Conservation (phyloP, 2,329 filamentous ascomycete species). For the Leptodontidium sp. region DNA sequence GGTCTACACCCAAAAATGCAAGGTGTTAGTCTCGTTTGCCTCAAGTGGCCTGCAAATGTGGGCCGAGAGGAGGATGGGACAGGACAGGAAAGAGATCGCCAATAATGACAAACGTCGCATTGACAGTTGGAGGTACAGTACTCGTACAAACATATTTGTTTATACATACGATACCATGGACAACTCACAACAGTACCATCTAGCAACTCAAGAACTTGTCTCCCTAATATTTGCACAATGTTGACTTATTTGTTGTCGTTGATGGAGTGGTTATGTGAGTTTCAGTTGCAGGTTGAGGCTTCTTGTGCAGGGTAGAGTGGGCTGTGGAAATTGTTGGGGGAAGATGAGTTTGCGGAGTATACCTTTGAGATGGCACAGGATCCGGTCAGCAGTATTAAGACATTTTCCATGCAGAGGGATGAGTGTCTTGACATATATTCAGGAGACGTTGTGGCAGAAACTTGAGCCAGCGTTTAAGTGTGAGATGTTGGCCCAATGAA, state of each 20-base stretch:
- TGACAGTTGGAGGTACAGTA: not conserved
- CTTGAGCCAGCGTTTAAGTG: conserved; percentile 18
- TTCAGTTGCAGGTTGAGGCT: too few species aligned
- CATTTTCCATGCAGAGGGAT: not conserved
- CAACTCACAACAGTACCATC: too few species aligned
- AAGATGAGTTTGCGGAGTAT: conserved; percentile 15
- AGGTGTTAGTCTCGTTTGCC: not conserved
- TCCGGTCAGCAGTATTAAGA: not conserved
- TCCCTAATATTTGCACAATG: too few species aligned
- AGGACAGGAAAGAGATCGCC: conserved; percentile 20
- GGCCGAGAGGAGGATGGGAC: not conserved
- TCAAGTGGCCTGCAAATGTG: not conserved
- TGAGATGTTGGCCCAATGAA: conserved; percentile 5
- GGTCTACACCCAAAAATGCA: not conserved
- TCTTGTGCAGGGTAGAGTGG: not conserved
- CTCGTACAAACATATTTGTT: not conserved
- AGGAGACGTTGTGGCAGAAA: conserved; percentile 12
- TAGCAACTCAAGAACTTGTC: too few species aligned
- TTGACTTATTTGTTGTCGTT: too few species aligned
- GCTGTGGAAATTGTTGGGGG: conserved; percentile 8
- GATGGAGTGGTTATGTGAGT: too few species aligned
- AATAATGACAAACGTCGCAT: not conserved
- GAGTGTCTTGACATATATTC: not conserved
- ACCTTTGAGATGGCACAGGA: conserved; percentile 19
- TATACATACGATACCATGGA: too few species aligned